Evolutionary conservation across 2,329 filamentous ascomycete genomes (phyloP), one percentile per base, ranked within the genome.

Genomic region (Ophiostoma novo-ulmi): DNA sequence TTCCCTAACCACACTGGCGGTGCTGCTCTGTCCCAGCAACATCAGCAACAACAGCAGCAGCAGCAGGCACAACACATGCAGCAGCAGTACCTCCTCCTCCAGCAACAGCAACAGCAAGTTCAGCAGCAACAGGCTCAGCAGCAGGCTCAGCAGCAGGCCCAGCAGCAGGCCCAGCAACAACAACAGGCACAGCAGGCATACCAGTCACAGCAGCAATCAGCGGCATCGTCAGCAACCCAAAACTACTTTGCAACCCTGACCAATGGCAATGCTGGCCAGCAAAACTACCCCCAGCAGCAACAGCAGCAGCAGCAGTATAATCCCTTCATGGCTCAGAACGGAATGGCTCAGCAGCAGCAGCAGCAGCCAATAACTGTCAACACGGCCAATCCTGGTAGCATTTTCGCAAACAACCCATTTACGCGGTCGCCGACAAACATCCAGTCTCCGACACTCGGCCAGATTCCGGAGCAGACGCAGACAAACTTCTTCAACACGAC

Each of bases 1-100:
- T 92, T 92, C 76, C 89, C 90, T 0, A 87, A 92, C 76, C 88
- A 89, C 68, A 92, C 90, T 3, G 89, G 90, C 69, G 89, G 86
- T 13, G 71, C 83, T 76, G 76, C 79, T 72, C 80, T 77, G 35
- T 22, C 52, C 3, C 41, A 52, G 66, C 70, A 67, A 63, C 71
- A 70, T 14, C 71, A 69, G 63, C 69, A 64, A 22, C 63, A 69
- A 14, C 71, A 61, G 7, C 38, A 76, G 36, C 82, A 81, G 75
- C 76, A 76, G 63, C 71, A 68, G 66, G 66, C 64, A 17, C 72
- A 71, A 26, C 72, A 65, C 6, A 58, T 52, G 31, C 68, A 64
- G 48, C 67, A 58, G n/a, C 70, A 67, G 11, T 22, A 63, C 26
- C 58, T 48, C 13, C 11, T 70, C 10, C 44, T 75, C 11, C 73